Conservation (phyloP, 495 filamentous ascomycete species). For the Trichocladium uniseriatum region DNA sequence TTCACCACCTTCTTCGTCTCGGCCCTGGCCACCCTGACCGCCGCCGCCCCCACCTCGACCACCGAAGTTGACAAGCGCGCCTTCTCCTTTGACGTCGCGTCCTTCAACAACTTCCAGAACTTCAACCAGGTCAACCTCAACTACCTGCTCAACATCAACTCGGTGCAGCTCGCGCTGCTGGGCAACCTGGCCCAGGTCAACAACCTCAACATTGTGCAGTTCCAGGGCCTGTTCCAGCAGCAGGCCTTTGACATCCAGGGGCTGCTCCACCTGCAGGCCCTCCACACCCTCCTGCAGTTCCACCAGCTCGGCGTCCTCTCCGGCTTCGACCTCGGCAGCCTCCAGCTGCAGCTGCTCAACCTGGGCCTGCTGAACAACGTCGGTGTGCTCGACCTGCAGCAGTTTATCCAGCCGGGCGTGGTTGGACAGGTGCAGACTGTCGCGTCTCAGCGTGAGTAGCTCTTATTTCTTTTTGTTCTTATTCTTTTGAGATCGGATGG, state of each 20-base stretch:
- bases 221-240: conserved; percentile 30
- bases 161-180: conserved; percentile 32
- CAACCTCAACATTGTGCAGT: conserved; percentile 33
- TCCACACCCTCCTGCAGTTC: conserved; percentile 34
- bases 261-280: conserved; percentile 37
- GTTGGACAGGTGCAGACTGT: conserved; percentile 31
- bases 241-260: conserved; percentile 30
- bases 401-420: conserved; percentile 30
- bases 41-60: conserved; percentile 25
- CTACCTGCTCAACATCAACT: conserved; percentile 40
- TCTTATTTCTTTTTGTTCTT: background rate
- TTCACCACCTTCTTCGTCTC: conserved; percentile 31
- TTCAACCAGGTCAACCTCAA: conserved; percentile 38
- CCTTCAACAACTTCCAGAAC: conserved; percentile 32
- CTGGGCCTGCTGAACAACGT: conserved; percentile 32
- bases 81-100: conserved; percentile 23
- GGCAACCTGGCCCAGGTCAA: conserved; percentile 32
- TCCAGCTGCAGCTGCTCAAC: conserved; percentile 33
- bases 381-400: conserved; percentile 29
- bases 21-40: conserved; percentile 32
- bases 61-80: conserved; percentile 21
- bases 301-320: conserved; percentile 35
- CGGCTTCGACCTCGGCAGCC: conserved; percentile 34
- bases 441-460: conserved; percentile 23
- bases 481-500: background rate